Conservation (phyloP, 1,284 basidiomycete genomes). For the Boletellus dicymbophilus region DNA sequence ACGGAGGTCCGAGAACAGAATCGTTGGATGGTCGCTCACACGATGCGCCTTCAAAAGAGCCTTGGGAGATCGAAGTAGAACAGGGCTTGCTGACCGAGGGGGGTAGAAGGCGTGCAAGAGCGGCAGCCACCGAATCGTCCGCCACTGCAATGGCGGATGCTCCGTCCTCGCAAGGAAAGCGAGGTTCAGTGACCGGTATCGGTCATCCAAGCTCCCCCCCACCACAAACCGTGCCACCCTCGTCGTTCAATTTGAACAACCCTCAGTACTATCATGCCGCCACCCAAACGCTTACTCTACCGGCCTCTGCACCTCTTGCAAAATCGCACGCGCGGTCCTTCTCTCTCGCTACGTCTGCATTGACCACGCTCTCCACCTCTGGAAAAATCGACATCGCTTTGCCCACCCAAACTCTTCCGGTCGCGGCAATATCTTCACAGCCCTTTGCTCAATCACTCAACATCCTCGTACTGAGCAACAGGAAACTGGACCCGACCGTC, state of each 20-base stretch:
- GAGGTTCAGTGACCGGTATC: constrained; percentile 14
- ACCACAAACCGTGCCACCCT: constrained; percentile 13
- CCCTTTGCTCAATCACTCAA: constrained; percentile 62
- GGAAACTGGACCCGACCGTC: constrained; percentile 66
- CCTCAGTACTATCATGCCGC: constrained; percentile 59
- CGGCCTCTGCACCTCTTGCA: constrained; percentile 54
- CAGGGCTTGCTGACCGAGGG: constrained; percentile 72
- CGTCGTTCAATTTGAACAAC: constrained; percentile 42
- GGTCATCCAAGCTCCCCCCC: constrained; percentile 27
- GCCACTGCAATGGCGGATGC: constrained; percentile 12
- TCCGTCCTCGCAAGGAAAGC: constrained; percentile 16
- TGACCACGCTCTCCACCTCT: constrained; percentile 13
- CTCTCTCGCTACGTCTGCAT: constrained; percentile 47
- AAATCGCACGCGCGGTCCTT: constrained; percentile 63
- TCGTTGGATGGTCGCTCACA: constrained; percentile 13
- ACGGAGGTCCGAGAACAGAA: constrained; percentile 6
- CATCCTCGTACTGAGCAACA: constrained; percentile 60
- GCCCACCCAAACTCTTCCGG: constrained; percentile 67
- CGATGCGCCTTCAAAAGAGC: constrained; percentile 55
- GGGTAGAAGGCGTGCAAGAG: constrained; percentile 62
- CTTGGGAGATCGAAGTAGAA: constrained; percentile 78
- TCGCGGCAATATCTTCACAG: constrained; percentile 58
- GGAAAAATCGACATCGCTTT: constrained; percentile 53
- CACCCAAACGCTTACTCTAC: constrained; percentile 63
- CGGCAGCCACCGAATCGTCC: constrained; percentile 45